Evolutionary conservation across 352 stramenopile species (phyloP).

Genomic region (Saprolegnia diclina): DNA sequence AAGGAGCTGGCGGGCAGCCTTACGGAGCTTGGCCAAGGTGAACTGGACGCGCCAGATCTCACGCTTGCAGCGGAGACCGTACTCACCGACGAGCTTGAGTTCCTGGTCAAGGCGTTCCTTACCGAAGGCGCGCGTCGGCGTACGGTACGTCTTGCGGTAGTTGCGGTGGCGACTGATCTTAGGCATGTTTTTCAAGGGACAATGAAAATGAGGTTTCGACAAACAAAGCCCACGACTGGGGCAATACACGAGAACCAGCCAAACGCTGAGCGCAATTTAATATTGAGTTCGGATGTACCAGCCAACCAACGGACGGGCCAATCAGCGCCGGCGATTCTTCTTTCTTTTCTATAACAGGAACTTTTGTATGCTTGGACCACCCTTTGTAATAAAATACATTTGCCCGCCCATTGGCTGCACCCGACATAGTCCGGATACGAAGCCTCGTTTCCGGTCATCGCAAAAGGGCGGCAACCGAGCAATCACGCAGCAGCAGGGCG

Average conservation of each 20-base stretch:
- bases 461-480: too few species aligned
- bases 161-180: slow-evolving; percentile 85
- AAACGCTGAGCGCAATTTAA: slow-evolving; percentile 15
- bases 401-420: not conserved
- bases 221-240: not conserved
- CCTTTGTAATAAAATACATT: not conserved
- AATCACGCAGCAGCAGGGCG: too few species aligned
- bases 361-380: not conserved
- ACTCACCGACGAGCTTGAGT: slow-evolving; percentile 98
- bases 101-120: slow-evolving; percentile 99
- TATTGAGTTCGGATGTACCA: slow-evolving; percentile 10
- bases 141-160: slow-evolving; percentile 98
- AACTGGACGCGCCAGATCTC: slow-evolving; percentile 99
- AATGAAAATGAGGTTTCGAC: slow-evolving; percentile 28
- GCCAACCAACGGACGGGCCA: slow-evolving; percentile 20
- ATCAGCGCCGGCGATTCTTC: not conserved
- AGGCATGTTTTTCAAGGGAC: slow-evolving; percentile 48
- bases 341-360: not conserved
- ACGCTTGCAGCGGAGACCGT: slow-evolving; percentile 99
- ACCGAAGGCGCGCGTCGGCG: slow-evolving; percentile 97
- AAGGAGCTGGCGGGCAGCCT: slow-evolving; percentile 96
- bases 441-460: too few species aligned
- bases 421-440: not conserved
- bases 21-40: slow-evolving; percentile 98
- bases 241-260: slow-evolving; percentile 26